These are phyloP conservation scores for Phytopythium aichiense DNA, from an alignment of 352 stramenopile species.

Conservation along the genomic window DNA sequence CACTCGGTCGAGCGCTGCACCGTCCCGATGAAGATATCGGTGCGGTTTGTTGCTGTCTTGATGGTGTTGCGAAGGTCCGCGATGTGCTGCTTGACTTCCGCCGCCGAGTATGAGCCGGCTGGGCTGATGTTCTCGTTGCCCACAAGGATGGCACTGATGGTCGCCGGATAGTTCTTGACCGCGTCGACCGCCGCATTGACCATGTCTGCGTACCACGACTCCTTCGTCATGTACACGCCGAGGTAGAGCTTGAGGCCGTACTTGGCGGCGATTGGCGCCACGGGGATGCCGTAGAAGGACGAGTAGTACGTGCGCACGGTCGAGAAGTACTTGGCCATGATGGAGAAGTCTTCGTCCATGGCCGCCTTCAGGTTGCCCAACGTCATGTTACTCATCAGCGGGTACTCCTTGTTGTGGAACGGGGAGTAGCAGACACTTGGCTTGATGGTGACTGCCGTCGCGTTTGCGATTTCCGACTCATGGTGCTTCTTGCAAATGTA, in stretches of 20 bases:
- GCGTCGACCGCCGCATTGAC: slow-evolving; percentile 40
- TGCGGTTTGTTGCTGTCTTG: slow-evolving; percentile 21
- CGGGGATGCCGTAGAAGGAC: slow-evolving; percentile 46
- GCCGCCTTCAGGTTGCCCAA: slow-evolving; percentile 31
- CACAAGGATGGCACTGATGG: slow-evolving; percentile 55
- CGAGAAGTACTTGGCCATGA: slow-evolving; percentile 60
- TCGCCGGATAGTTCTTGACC: slow-evolving; percentile 43
- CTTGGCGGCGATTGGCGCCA: slow-evolving; percentile 36
- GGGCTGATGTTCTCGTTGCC: slow-evolving; percentile 74
- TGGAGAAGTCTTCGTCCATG: slow-evolving; percentile 62
- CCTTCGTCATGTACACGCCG: slow-evolving; percentile 71
- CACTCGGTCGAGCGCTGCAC: slow-evolving; percentile 70
- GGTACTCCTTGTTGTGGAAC: slow-evolving; percentile 73
- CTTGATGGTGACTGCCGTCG: slow-evolving; percentile 17
- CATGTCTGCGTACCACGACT: slow-evolving; percentile 55
- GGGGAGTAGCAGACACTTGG: slow-evolving; percentile 68
- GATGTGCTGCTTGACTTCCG: slow-evolving; percentile 34
- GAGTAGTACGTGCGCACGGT: slow-evolving; percentile 80
- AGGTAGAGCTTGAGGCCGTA: slow-evolving; percentile 59
- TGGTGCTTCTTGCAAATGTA: not conserved
- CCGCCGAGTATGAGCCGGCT: slow-evolving; percentile 32
- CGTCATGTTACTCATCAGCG: slow-evolving; percentile 30
- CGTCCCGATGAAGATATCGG: slow-evolving; percentile 50
- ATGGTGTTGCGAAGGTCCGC: slow-evolving; percentile 25
- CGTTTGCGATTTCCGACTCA: not conserved